A percentile compares a stretch with the other conserved stretches of the same genome.
phyloP scores from a whole-genome alignment of 2,329 filamentous ascomycete genomes.

The Trichoderma guizhouense region DNA sequence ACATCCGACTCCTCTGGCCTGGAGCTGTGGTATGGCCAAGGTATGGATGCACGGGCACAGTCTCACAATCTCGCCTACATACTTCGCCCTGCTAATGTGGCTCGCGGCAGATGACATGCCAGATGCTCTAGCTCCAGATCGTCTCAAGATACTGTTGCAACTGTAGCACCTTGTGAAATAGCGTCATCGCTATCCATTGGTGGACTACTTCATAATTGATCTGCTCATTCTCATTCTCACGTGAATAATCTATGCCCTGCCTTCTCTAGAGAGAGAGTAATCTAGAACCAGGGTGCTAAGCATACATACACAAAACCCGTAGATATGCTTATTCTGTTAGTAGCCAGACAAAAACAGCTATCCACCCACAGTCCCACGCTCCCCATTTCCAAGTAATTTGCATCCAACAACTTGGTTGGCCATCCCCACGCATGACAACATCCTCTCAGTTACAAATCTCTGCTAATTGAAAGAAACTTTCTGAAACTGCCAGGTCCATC shows the following conservation, averaged over 20 bases:
- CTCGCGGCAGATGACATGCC: not conserved
- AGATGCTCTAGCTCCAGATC: not conserved
- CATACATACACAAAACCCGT: not conserved
- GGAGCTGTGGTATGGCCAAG: not conserved
- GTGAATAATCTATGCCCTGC: not conserved
- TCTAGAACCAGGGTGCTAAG: not conserved
- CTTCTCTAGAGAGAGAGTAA: not conserved
- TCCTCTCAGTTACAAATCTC: not conserved
- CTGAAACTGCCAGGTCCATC: slow-evolving; percentile 8
- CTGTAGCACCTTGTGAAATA: not conserved
- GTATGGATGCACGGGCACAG: not conserved
- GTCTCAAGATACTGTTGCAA: not conserved
- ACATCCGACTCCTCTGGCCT: not conserved
- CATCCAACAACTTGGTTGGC: not conserved
- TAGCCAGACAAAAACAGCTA: not conserved
- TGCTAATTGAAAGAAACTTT: slow-evolving; percentile 15
- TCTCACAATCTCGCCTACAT: not conserved
- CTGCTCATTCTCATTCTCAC: not conserved
- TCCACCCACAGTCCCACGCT: not conserved
- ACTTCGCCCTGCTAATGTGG: not conserved
- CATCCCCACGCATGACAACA: not conserved
- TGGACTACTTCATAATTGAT: too few species aligned
- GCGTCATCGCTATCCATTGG: not conserved
- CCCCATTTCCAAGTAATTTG: not conserved
- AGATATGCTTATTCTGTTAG: not conserved